Evolutionary conservation across 2,329 filamentous ascomycete species (phyloP).

Genomic region (Aspergillus tamarii): DNA sequence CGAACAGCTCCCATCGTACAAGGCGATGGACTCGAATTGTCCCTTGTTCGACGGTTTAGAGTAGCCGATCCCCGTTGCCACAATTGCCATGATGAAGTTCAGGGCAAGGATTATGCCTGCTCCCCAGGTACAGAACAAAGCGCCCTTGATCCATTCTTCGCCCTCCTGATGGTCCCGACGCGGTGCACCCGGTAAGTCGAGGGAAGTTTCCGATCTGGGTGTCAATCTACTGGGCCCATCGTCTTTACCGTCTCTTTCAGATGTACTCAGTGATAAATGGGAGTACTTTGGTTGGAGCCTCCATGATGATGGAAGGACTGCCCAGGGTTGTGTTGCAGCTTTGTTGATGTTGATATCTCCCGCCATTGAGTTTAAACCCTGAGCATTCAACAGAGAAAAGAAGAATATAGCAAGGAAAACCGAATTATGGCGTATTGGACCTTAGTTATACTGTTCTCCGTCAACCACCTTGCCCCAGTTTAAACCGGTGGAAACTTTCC

Average conservation of each 20-base stretch:
- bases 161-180: not conserved
- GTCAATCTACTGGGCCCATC: not conserved
- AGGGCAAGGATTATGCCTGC: not conserved
- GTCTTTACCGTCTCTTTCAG: not conserved
- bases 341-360: not conserved
- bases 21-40: not conserved
- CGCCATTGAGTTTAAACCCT: not conserved
- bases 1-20: slow-evolving; percentile 17
- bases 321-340: not conserved
- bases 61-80: not conserved
- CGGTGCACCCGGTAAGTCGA: not conserved
- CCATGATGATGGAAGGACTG: not conserved
- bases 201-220: not conserved
- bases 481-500: not conserved
- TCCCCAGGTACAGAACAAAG: not conserved
- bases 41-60: not conserved
- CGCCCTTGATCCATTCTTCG: not conserved
- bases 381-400: too few relatives aligned
- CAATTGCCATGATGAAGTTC: not conserved
- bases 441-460: not conserved
- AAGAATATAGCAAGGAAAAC: too few relatives aligned
- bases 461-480: too few relatives aligned
- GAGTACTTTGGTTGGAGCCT: not conserved
- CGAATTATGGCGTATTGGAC: not conserved
- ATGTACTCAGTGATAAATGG: not conserved